Percentiles rank a stretch among this genome's conserved stretches.
phyloP scores from a whole-genome alignment of 768 basidiomycete genomes.

The Porpolomopsis calyptriformis region DNA sequence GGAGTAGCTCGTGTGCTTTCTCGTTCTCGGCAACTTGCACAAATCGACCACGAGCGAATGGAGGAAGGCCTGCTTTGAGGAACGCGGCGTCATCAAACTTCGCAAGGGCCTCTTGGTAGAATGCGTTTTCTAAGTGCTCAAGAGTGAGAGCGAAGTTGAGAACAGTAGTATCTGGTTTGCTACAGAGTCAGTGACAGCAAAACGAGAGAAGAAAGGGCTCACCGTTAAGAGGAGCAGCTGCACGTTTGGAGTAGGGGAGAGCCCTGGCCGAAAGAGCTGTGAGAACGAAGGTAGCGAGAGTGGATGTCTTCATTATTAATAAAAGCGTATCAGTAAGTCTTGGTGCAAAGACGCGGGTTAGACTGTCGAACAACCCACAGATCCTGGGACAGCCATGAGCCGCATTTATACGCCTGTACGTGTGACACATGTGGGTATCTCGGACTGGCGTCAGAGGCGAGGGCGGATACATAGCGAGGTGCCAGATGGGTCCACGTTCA shows the following conservation, averaged over 20 bases:
- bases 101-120: constrained; percentile 31
- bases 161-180: constrained; percentile 13
- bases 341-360: too few relatives aligned
- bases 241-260: not conserved
- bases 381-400: too few relatives aligned
- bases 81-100: constrained; percentile 38
- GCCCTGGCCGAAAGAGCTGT: not conserved
- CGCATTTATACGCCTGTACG: too few relatives aligned
- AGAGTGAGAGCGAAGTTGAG: constrained; percentile 40
- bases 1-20: constrained; percentile 36
- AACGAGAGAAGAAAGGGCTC: not conserved
- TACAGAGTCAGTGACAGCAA: not conserved
- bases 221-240: not conserved
- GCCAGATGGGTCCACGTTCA: too few relatives aligned
- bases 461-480: too few relatives aligned
- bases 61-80: constrained; percentile 33
- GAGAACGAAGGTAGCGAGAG: not conserved
- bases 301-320: not conserved
- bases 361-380: too few relatives aligned
- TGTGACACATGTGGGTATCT: too few relatives aligned
- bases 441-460: too few relatives aligned
- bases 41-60: constrained; percentile 38
- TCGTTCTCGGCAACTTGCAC: constrained; percentile 43
- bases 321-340: too few relatives aligned
- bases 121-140: constrained; percentile 38